Base-by-base conservation (phyloP, 176 grass and related monocot species). In the Ensete ventricosum region DNA sequence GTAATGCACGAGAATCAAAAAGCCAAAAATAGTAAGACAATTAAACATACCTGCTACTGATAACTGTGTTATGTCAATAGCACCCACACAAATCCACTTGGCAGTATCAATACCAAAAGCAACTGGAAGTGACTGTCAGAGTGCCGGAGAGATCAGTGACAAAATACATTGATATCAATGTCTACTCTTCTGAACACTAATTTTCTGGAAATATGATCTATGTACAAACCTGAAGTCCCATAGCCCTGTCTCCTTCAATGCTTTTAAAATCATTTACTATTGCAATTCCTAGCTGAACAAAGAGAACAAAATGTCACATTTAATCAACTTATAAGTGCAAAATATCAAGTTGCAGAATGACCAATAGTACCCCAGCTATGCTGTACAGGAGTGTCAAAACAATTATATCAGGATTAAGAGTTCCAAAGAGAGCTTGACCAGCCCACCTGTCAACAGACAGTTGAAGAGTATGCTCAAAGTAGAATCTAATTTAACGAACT, bases 51-150 rank as follows among this genome's bases (percentile, higher is more conserved):
- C 94, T 83, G 90, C 90, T 78, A 98, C 72, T 51, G 90, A 98
- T 76, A 98, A 81, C 76, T 98, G 94, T 82, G 94, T 98, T 78
- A 93, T 82, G 80, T 98, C 94, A 76, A 93, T 93, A 76, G 90
- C 88, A 80, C 94, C 94, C 68, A 93, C 90, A 82, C 94, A 98
- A 81, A 98, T 91, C 94, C 94, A 98, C 87, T 98, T 98, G 52
- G 94, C 94, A 67, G 85, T 82, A 53, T 98, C 94, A 76, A 82
- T 85, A 60, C 94, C 94, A 79, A 98, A 98, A 82, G 94, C 94
- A 87, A 98, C 94, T 77, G 90, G 94, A 73, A 98, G 83, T 78
- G 94, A 98, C 94, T 98, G 73, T 27, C 71, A 81, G 69, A 82
- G 20, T 9, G 26, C 65, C 22, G 19, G 24, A 51, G 8, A 14